A percentile compares a stretch with the other conserved stretches of the same genome.
These are phyloP conservation scores for Setomelanomma holmii DNA, from an alignment of 2,329 filamentous ascomycete species.

Conservation along the genomic window DNA sequence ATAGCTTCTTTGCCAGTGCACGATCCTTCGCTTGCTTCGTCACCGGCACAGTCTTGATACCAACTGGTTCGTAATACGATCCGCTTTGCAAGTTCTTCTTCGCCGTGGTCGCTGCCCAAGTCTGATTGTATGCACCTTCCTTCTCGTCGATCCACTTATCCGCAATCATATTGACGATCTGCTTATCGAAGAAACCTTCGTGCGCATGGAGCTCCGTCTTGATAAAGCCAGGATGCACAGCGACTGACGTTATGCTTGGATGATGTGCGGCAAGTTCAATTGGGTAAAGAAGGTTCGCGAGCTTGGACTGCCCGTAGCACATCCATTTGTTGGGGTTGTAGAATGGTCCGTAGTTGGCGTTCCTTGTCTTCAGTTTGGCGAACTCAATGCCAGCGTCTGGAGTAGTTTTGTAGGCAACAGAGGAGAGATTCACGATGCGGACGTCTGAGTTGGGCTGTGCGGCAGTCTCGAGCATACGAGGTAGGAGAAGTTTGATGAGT, in stretches of 20 bases:
- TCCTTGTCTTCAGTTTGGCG: neutral
- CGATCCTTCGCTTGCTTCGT: conserved; percentile 3
- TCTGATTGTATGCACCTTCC: conserved; percentile 12
- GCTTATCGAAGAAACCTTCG: neutral
- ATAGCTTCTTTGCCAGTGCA: conserved; percentile 7
- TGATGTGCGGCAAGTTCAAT: neutral
- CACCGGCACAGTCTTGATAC: neutral
- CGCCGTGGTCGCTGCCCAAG: conserved; percentile 11
- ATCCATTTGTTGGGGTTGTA: neutral
- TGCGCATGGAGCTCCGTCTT: conserved; percentile 1
- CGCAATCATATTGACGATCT: conserved; percentile 1
- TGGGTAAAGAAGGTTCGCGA: neutral
- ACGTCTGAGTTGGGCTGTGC: conserved; percentile 49
- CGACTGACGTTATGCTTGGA: neutral
- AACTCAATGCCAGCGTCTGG: neutral
- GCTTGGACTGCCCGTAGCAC: neutral
- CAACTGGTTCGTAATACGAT: conserved; percentile 13
- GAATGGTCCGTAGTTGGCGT: neutral
- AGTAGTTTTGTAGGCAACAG: neutral
- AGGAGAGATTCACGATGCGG: conserved; percentile 49
- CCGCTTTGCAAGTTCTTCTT: conserved; percentile 5
- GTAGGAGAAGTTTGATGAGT: conserved; percentile 56
- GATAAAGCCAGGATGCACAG: neutral
- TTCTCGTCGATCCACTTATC: neutral
- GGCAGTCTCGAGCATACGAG: conserved; percentile 52